Conservation (phyloP, 75 land plant genomes). For the Selaginella tamariscina region DNA sequence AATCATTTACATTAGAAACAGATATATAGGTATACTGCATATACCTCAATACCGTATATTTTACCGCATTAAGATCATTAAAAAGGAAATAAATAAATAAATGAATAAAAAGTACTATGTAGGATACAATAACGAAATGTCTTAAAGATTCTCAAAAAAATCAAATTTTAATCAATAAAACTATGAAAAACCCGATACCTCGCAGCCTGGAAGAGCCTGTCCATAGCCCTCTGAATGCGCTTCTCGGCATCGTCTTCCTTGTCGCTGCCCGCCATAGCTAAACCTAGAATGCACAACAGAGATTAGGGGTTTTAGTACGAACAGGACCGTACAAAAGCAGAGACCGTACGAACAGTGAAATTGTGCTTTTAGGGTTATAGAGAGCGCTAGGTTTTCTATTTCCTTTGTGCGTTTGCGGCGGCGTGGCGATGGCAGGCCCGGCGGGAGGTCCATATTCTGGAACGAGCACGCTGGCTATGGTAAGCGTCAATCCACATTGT, state of each 20-base stretch:
- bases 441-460: constrained; percentile 30
- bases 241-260: constrained; percentile 56
- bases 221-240: constrained; percentile 57
- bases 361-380: background rate
- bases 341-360: background rate
- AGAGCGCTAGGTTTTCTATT: too few species aligned
- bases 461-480: constrained; percentile 34
- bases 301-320: too few species aligned
- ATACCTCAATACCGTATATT: too few species aligned
- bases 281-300: too few species aligned
- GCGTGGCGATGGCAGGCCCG: constrained; percentile 22
- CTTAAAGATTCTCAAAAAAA: background rate
- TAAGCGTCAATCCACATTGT: constrained; percentile 6
- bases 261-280: background rate
- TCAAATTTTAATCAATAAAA: background rate
- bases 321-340: too few species aligned
- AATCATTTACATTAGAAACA: too few species aligned
- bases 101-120: constrained; percentile 6
- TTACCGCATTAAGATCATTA: background rate
- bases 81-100: background rate
- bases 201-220: constrained; percentile 52
- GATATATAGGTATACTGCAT: too few species aligned
- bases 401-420: too few species aligned
- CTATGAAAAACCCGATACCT: constrained; percentile 8
- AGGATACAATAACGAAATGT: constrained; percentile 13